Evolutionary conservation across 176 grass and related monocot species (phyloP).

Genomic region (Coix lacrymajobi): DNA sequence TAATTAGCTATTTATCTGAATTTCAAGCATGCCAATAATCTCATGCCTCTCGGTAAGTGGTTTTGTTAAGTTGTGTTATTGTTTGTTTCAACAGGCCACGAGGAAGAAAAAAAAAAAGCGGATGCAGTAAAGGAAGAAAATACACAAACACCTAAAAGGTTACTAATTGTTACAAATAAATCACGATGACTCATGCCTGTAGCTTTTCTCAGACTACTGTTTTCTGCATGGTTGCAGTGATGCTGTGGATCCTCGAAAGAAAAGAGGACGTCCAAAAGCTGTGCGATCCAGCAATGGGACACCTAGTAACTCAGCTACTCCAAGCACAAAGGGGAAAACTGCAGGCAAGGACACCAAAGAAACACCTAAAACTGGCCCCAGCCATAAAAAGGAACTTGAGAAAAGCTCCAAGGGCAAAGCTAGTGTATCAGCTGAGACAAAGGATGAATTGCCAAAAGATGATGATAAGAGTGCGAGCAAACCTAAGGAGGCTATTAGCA

Average conservation of each 20-base stretch:
- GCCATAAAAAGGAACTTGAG: conserved; percentile 31
- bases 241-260: conserved; percentile 40
- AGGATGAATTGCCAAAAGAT: conserved; percentile 28
- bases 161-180: neutral
- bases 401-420: conserved; percentile 25
- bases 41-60: neutral
- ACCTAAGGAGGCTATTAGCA: conserved; percentile 32
- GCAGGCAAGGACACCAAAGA: conserved; percentile 26
- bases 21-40: conserved; percentile 1
- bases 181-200: neutral
- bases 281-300: conserved; percentile 25
- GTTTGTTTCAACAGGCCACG: conserved; percentile 34
- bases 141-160: conserved; percentile 56
- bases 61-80: conserved; percentile 9
- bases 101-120: conserved; percentile 41
- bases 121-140: conserved; percentile 32
- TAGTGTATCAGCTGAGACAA: conserved; percentile 12
- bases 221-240: conserved; percentile 34
- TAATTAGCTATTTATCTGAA: neutral
- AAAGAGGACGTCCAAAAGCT: conserved; percentile 60
- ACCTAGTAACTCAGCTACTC: conserved; percentile 26
- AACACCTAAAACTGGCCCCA: conserved; percentile 25
- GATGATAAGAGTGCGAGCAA: conserved; percentile 29
- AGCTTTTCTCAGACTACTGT: conserved; percentile 1
- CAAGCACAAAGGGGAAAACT: conserved; percentile 45